phyloP scores from a whole-genome alignment of 192 early-diverging fungal species.

The Podila horticola region DNA sequence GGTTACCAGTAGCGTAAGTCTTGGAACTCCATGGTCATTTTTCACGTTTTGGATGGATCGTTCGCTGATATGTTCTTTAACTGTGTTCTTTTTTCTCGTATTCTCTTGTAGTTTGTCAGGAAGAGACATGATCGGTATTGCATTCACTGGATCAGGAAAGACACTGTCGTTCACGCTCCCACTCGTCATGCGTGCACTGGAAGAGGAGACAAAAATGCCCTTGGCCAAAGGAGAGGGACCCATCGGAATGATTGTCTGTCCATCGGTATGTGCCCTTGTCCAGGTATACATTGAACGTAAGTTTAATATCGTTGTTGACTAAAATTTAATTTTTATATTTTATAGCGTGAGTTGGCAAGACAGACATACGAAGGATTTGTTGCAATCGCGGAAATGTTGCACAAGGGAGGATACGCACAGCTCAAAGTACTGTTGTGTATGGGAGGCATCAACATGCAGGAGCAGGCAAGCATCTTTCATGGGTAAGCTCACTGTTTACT shows the following conservation, averaged over 20 bases:
- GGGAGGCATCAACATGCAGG: slow-evolving; percentile 94
- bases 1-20: slow-evolving; percentile 86
- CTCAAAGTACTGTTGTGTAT: slow-evolving; percentile 88
- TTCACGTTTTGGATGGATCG: neutral
- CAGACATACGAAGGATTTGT: slow-evolving; percentile 92
- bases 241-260: slow-evolving; percentile 93
- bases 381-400: slow-evolving; percentile 68
- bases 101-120: slow-evolving; percentile 69
- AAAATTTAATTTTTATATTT: neutral
- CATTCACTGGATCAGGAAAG: slow-evolving; percentile 98
- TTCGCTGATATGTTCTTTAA: too few species aligned
- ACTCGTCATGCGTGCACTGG: slow-evolving; percentile 91
- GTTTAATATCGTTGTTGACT: too few species aligned
- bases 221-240: slow-evolving; percentile 90
- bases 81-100: too few species aligned
- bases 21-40: neutral
- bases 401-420: slow-evolving; percentile 73
- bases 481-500: slow-evolving; percentile 43
- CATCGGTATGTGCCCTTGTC: slow-evolving; percentile 67
- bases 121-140: slow-evolving; percentile 98
- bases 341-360: slow-evolving; percentile 90
- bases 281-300: too few species aligned
- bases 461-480: slow-evolving; percentile 79
- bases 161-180: slow-evolving; percentile 95
- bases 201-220: slow-evolving; percentile 89